Evolutionary conservation across 805 yeast genomes (phyloP), one percentile per base, ranked within the genome.

Genomic region (Saturnispora besseyi): DNA sequence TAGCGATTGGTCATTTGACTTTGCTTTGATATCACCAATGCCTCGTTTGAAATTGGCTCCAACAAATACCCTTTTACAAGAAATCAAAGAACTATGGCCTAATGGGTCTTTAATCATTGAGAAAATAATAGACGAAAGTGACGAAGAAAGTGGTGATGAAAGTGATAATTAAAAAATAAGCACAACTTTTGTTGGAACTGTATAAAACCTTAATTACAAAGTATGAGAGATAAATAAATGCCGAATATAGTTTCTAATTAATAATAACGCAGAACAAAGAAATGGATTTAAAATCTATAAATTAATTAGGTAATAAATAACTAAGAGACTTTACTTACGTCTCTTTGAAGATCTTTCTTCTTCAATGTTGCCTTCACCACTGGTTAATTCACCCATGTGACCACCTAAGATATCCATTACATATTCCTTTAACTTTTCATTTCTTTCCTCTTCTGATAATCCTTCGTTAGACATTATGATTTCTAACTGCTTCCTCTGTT

Each of bases 361-460:
- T 30, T 43, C 29, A 26, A 45, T 45, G 31, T 38, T 15, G 28
- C 34, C 45, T 18, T 24, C 53, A 5, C 43, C 54, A 31, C 55
- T 59, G 37, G 50, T 54, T 18, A 64, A 46, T 22, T 46, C 54
- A 6, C 55, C 55, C 38, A 65, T 47, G 45, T 64, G 65, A 18
- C 77, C 75, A 41, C 81, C 77, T 4, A 90, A 82, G 10, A 84
- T 81, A 12, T 77, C 77, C 55, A 78, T 70, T 31, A 90, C 79
- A 57, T 84, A 77, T 40, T 79, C 79, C 59, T 84, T 79, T 42
- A 90, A 70, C 29, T 80, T 84, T 54, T 79, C 87, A 62, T 89
- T 96, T 3, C 91, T 87, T 59, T 87, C 82, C 4, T 82, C 95
- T 50, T 95, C 81, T 54, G 79, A 75, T 6, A 55, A 18, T 2